These are phyloP conservation scores for Paecilomyces dactylethromorphus DNA, from an alignment of 2,329 filamentous ascomycete genomes.

Conservation along the genomic window DNA sequence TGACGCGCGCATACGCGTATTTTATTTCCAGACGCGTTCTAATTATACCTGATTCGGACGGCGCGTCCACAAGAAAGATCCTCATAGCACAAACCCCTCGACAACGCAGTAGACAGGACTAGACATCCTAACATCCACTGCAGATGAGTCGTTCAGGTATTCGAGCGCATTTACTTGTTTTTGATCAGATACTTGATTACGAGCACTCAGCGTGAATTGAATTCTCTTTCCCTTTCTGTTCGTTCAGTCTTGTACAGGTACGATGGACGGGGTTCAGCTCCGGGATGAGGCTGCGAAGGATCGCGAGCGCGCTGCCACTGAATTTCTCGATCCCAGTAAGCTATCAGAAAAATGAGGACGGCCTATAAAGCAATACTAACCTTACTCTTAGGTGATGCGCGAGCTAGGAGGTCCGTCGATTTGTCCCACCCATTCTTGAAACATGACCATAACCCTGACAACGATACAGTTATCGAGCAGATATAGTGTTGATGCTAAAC, in stretches of 20 bases:
- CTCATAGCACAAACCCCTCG: conserved; percentile 12
- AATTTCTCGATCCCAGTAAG: conserved; percentile 91
- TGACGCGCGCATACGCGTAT: conserved; percentile 5
- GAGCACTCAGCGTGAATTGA: neutral
- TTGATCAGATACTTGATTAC: neutral
- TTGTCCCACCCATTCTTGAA: neutral
- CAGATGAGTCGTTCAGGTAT: neutral
- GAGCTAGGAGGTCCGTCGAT: conserved; percentile 45
- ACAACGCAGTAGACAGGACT: neutral
- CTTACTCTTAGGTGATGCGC: conserved; percentile 45
- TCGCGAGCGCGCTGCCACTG: conserved; percentile 78
- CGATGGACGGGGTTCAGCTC: conserved; percentile 68
- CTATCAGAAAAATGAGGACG: conserved; percentile 5
- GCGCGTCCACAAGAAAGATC: conserved; percentile 16
- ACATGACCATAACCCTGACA: conserved; percentile 38
- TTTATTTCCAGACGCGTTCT: conserved; percentile 20
- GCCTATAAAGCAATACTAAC: conserved; percentile 6
- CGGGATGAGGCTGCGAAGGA: conserved; percentile 79
- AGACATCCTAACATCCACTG: neutral
- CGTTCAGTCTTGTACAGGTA: conserved; percentile 11
- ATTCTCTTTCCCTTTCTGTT: neutral
- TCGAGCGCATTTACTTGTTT: neutral
- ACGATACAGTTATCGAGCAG: conserved; percentile 73
- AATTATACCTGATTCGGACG: conserved; percentile 28
- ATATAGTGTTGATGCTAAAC: conserved; percentile 73